Evolutionary conservation across 2,329 filamentous ascomycete species (phyloP).

Genomic region (Raffaelea albimanens): DNA sequence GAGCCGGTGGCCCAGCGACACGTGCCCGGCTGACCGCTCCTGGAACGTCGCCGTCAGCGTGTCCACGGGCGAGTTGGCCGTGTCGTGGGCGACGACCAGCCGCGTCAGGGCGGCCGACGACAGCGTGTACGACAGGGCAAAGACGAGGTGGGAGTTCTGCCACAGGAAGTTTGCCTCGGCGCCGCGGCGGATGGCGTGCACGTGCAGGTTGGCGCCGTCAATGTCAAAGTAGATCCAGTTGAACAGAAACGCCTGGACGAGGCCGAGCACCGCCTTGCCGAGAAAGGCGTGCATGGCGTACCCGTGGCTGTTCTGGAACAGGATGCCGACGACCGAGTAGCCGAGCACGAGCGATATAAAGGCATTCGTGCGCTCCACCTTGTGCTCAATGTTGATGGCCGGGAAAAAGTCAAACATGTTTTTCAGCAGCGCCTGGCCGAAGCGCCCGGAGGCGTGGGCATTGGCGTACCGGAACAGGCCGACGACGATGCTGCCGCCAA

Average conservation of each 20-base stretch:
- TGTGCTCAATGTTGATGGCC: slow-evolving; percentile 56
- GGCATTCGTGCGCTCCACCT: slow-evolving; percentile 53
- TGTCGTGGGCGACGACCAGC: slow-evolving; percentile 50
- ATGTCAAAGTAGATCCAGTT: slow-evolving; percentile 59
- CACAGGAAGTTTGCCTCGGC: slow-evolving; percentile 34
- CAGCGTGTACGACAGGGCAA: slow-evolving; percentile 54
- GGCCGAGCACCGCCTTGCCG: slow-evolving; percentile 50
- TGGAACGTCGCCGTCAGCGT: slow-evolving; percentile 41
- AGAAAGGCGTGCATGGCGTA: slow-evolving; percentile 49
- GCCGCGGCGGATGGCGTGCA: slow-evolving; percentile 49
- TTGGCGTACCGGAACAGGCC: slow-evolving; percentile 23
- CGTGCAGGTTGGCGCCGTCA: slow-evolving; percentile 43
- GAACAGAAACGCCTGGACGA: slow-evolving; percentile 48
- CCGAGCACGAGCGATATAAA: slow-evolving; percentile 58
- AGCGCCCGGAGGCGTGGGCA: slow-evolving; percentile 12
- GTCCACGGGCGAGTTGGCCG: slow-evolving; percentile 33
- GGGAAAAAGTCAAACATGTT: slow-evolving; percentile 48
- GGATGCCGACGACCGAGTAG: slow-evolving; percentile 51
- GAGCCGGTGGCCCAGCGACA: slow-evolving; percentile 46
- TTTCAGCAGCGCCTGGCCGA: slow-evolving; percentile 17
- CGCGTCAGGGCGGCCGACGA: slow-evolving; percentile 47
- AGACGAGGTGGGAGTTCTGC: slow-evolving; percentile 48
- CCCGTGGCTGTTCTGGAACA: slow-evolving; percentile 44
- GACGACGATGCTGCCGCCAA: slow-evolving; percentile 33
- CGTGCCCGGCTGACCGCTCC: slow-evolving; percentile 35